Percentiles rank a stretch among this genome's conserved stretches.
phyloP scores from a whole-genome alignment of 1,284 basidiomycete genomes.

The Hypsizygus ulmarius region DNA sequence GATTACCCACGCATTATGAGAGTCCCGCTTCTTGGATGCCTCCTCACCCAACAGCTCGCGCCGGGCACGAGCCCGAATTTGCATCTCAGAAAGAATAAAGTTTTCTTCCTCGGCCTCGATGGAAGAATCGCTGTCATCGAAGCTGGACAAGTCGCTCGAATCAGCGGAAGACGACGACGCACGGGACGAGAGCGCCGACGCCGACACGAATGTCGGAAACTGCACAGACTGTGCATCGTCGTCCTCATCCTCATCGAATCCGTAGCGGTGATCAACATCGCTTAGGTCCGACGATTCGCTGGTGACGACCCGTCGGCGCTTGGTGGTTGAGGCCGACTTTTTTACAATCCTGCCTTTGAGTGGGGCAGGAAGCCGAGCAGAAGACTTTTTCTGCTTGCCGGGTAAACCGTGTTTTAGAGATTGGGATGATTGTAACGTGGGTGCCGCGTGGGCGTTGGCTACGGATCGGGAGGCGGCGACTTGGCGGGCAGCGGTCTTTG shows the following conservation, averaged over 20 bases:
- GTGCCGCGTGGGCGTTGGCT: slow-evolving; percentile 15
- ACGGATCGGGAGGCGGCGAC: slow-evolving; percentile 18
- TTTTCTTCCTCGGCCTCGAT: slow-evolving; percentile 62
- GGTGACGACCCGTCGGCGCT: slow-evolving; percentile 32
- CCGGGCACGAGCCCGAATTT: slow-evolving; percentile 48
- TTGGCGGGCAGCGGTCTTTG: slow-evolving; percentile 38
- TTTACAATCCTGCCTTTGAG: slow-evolving; percentile 41
- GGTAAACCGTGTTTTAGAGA: slow-evolving; percentile 18
- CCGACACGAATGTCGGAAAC: slow-evolving; percentile 70
- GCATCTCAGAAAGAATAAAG: slow-evolving; percentile 50
- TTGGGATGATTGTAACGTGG: slow-evolving; percentile 28
- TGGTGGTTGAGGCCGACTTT: slow-evolving; percentile 31
- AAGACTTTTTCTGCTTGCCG: slow-evolving; percentile 32
- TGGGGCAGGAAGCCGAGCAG: slow-evolving; percentile 26
- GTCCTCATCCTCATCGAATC: slow-evolving; percentile 32
- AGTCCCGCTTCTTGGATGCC: slow-evolving; percentile 43
- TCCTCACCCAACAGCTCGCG: slow-evolving; percentile 57
- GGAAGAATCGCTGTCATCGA: slow-evolving; percentile 53
- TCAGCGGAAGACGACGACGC: slow-evolving; percentile 39
- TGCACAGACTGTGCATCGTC: slow-evolving; percentile 37
- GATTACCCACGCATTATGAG: slow-evolving; percentile 63
- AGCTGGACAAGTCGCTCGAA: slow-evolving; percentile 33
- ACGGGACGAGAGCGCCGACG: slow-evolving; percentile 49
- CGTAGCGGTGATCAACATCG: slow-evolving; percentile 32
- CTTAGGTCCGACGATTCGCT: slow-evolving; percentile 37